phyloP scores from a whole-genome alignment of 352 stramenopile genomes.

The Pythium scleroteichum region DNA sequence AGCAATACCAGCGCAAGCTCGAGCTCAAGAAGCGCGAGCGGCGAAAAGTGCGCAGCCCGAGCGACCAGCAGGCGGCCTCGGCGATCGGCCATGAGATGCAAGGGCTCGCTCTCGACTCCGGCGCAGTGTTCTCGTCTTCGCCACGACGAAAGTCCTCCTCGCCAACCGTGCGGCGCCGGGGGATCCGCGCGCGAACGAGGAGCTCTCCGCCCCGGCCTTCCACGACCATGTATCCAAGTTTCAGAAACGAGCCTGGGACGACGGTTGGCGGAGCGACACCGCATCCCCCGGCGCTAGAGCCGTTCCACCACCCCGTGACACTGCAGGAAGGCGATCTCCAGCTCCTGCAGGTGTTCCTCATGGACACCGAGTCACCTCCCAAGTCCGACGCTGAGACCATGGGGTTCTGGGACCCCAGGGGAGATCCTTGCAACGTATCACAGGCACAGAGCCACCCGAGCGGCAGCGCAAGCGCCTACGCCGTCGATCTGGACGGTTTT shows the following conservation, averaged over 20 bases:
- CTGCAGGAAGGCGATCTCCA: slow-evolving; percentile 26
- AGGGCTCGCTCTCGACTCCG: slow-evolving; percentile 3
- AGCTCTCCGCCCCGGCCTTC: slow-evolving; percentile 8
- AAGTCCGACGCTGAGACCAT: neutral
- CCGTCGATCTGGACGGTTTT: slow-evolving; percentile 26
- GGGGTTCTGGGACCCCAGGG: neutral
- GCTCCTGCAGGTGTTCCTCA: slow-evolving; percentile 22
- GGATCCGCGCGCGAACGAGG: slow-evolving; percentile 4
- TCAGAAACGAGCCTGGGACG: too few relatives aligned
- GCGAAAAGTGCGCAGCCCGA: slow-evolving; percentile 20
- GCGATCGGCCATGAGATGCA: slow-evolving; percentile 10
- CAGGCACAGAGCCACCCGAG: neutral
- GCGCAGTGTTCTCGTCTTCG: neutral
- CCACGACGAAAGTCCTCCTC: slow-evolving; percentile 2
- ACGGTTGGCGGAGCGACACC: too few relatives aligned
- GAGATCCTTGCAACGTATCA: neutral
- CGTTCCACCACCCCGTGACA: slow-evolving; percentile 25
- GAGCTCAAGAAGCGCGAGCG: slow-evolving; percentile 44
- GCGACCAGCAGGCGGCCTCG: slow-evolving; percentile 24
- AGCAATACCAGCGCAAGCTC: slow-evolving; percentile 41
- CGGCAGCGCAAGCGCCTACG: slow-evolving; percentile 11
- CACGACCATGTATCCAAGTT: too few relatives aligned
- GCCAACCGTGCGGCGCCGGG: slow-evolving; percentile 1
- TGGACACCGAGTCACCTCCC: slow-evolving; percentile 12
- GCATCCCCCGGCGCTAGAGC: slow-evolving; percentile 7